Conservation (phyloP, 495 filamentous ascomycete genomes). For the Trichoderma asperelloides region DNA sequence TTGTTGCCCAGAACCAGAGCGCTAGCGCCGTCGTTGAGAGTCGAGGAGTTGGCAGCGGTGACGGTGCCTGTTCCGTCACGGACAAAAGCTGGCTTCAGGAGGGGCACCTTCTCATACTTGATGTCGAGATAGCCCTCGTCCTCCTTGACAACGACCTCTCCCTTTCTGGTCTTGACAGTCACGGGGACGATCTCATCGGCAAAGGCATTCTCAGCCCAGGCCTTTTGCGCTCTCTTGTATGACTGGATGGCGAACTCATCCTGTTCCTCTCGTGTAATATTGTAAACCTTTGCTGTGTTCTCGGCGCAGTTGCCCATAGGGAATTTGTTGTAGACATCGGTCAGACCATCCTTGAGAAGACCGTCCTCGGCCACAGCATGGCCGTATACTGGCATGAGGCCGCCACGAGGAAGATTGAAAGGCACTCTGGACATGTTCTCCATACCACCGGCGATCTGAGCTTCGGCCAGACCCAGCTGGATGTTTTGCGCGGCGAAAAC, state of each 20-base stretch:
- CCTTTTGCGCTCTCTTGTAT: constrained; percentile 78
- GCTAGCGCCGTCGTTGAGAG: constrained; percentile 88
- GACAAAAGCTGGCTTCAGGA: constrained; percentile 84
- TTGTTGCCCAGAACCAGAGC: constrained; percentile 79
- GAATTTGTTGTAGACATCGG: constrained; percentile 93
- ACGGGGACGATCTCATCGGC: constrained; percentile 81
- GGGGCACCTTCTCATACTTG: constrained; percentile 74
- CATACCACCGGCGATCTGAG: constrained; percentile 88
- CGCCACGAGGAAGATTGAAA: constrained; percentile 76
- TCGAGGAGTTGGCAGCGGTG: constrained; percentile 87
- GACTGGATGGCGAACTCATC: constrained; percentile 83
- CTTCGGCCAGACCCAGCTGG: constrained; percentile 77
- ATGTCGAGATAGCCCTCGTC: constrained; percentile 86
- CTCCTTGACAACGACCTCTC: constrained; percentile 63
- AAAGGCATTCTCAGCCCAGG: constrained; percentile 76
- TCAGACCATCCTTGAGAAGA: constrained; percentile 87
- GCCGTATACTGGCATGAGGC: constrained; percentile 71
- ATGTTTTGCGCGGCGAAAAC: constrained; percentile 87
- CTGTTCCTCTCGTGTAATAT: constrained; percentile 72
- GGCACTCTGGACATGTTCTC: constrained; percentile 95
- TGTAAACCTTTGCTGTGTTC: constrained; percentile 80
- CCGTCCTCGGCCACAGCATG: constrained; percentile 83
- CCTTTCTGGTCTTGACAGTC: constrained; percentile 74
- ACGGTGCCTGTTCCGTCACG: constrained; percentile 79
- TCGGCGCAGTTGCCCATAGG: constrained; percentile 99